A percentile compares a stretch with the other conserved stretches of the same genome.
These are phyloP conservation scores for Starmerella riodocensis DNA, from an alignment of 805 yeast genomes.

Conservation along the genomic window DNA sequence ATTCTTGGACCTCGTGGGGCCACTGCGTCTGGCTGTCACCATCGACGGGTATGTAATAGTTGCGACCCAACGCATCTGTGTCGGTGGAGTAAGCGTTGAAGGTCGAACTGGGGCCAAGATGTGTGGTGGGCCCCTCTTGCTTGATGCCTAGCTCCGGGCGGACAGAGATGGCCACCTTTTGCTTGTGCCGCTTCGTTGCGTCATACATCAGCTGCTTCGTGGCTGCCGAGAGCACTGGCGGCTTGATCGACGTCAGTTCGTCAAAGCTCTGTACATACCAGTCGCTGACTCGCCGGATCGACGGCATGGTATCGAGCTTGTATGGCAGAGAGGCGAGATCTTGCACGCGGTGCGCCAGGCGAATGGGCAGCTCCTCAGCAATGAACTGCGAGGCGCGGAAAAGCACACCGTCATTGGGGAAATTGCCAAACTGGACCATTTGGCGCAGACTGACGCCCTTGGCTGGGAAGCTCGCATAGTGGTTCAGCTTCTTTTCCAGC, in stretches of 20 bases:
- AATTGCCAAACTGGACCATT: slow-evolving; percentile 82
- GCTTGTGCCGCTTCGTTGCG: slow-evolving; percentile 15
- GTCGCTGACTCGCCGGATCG: slow-evolving; percentile 60
- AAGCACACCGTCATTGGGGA: slow-evolving; percentile 63
- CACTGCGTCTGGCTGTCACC: slow-evolving; percentile 40
- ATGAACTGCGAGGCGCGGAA: slow-evolving; percentile 76
- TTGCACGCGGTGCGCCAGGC: slow-evolving; percentile 73
- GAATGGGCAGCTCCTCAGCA: slow-evolving; percentile 73
- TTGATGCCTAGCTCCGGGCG: slow-evolving; percentile 25
- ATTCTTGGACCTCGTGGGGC: slow-evolving; percentile 62
- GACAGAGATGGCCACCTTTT: slow-evolving; percentile 15
- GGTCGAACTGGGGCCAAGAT: not conserved
- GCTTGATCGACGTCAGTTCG: slow-evolving; percentile 49
- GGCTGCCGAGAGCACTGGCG: slow-evolving; percentile 39
- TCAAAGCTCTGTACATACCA: slow-evolving; percentile 91
- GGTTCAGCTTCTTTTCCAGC: slow-evolving; percentile 43
- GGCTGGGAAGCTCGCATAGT: slow-evolving; percentile 61
- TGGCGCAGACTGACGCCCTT: slow-evolving; percentile 75
- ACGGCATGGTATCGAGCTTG: slow-evolving; percentile 58
- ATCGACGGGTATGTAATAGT: slow-evolving; percentile 38
- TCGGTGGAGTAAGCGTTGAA: not conserved
- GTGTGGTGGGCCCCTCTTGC: slow-evolving; percentile 21
- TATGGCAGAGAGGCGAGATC: slow-evolving; percentile 71
- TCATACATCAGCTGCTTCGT: slow-evolving; percentile 23
- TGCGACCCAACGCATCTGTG: slow-evolving; percentile 22